Conservation (phyloP, 805 yeast species). For the Pichia nakasei region DNA sequence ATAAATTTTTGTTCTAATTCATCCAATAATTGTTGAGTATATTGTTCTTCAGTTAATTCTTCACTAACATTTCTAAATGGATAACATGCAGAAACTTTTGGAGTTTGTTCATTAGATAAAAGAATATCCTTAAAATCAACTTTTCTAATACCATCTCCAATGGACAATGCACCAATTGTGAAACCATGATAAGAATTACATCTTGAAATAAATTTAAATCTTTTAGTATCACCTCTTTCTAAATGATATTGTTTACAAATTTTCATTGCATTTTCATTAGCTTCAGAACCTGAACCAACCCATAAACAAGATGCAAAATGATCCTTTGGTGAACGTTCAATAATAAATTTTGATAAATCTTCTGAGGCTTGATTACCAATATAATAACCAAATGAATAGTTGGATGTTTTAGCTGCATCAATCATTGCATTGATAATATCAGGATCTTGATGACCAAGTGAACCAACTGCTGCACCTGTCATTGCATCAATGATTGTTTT, state of each 20-base stretch:
- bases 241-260: constrained; percentile 46
- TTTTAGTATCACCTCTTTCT: constrained; percentile 34
- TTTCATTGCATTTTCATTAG: constrained; percentile 72
- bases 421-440: constrained; percentile 32
- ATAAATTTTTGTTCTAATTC: constrained; percentile 33
- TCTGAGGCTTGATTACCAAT: constrained; percentile 35
- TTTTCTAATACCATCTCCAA: constrained; percentile 32
- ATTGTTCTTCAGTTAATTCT: constrained; percentile 27
- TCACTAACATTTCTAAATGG: constrained; percentile 15
- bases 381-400: constrained; percentile 29
- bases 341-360: constrained; percentile 35
- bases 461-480: constrained; percentile 49
- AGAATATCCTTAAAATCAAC: constrained; percentile 23
- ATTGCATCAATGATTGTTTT: constrained; percentile 32
- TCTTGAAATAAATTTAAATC: constrained; percentile 36
- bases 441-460: constrained; percentile 37
- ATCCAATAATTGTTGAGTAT: constrained; percentile 27
- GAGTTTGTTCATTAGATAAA: constrained; percentile 17
- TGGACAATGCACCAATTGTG: constrained; percentile 37
- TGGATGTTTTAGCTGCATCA: constrained; percentile 28
- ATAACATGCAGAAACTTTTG: constrained; percentile 23
- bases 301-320: constrained; percentile 36
- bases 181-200: constrained; percentile 41
- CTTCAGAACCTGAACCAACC: constrained; percentile 70
- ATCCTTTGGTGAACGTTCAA: constrained; percentile 31